phyloP scores from a whole-genome alignment of 805 yeast species.

The Saccharomycopsis sp. region DNA sequence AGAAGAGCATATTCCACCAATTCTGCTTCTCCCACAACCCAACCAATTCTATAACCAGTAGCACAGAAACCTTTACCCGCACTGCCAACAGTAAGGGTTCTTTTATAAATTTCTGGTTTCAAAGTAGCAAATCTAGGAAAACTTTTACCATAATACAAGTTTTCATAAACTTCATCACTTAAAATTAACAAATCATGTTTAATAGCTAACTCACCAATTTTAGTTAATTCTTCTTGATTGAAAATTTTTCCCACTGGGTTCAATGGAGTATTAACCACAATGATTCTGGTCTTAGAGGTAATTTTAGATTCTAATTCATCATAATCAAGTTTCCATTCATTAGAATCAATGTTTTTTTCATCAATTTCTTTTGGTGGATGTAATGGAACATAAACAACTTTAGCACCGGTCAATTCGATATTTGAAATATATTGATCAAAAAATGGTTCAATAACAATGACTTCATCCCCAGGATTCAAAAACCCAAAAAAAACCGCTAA shows the following conservation, averaged over 20 bases:
- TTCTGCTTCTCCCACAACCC: conserved; percentile 84
- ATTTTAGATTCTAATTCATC: conserved; percentile 65
- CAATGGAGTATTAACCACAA: conserved; percentile 89
- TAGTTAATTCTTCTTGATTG: conserved; percentile 58
- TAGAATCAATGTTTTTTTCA: conserved; percentile 55
- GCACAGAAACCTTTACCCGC: conserved; percentile 99
- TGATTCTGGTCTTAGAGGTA: conserved; percentile 63
- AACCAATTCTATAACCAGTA: conserved; percentile 98
- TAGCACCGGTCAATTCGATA: conserved; percentile 89
- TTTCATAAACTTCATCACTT: conserved; percentile 94
- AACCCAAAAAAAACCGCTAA: conserved; percentile 77
- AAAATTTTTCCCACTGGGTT: conserved; percentile 93
- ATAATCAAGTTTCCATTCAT: conserved; percentile 83
- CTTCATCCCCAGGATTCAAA: conserved; percentile 84
- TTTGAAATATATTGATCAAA: conserved; percentile 95
- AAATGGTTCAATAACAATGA: conserved; percentile 91
- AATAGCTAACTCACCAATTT: conserved; percentile 75
- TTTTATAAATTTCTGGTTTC: conserved; percentile 63
- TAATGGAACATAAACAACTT: conserved; percentile 75
- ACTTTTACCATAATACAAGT: conserved; percentile 56
- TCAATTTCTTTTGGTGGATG: conserved; percentile 72
- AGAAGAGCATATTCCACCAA: conserved; percentile 70
- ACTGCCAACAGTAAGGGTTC: conserved; percentile 87
- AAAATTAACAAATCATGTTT: conserved; percentile 73
- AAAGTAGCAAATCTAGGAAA: conserved; percentile 82